Conservation (phyloP, 2,329 filamentous ascomycete species). For the Colletotrichum sansevieriae region DNA sequence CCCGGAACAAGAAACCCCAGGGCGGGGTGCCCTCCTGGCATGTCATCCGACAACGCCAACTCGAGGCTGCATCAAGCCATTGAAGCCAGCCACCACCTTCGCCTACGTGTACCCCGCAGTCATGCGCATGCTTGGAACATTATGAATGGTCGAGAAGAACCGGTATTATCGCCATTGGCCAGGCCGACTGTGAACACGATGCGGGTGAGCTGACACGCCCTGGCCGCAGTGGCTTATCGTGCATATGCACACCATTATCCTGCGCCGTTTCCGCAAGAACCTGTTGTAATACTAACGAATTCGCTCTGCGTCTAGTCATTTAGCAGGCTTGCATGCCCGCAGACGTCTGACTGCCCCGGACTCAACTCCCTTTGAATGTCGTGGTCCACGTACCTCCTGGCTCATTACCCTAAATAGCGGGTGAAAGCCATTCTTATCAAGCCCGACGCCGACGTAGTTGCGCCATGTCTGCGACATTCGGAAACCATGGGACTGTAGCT, state of each 20-base stretch:
- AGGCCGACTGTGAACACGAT: constrained; percentile 7
- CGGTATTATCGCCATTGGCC: background rate
- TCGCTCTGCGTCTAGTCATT: background rate
- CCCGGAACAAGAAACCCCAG: constrained; percentile 3
- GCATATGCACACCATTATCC: constrained; percentile 18
- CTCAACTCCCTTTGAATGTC: background rate
- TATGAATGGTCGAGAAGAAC: constrained; percentile 4
- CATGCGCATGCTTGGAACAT: background rate
- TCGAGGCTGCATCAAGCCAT: constrained; percentile 10
- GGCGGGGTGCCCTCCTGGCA: constrained; percentile 14
- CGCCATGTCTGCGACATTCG: constrained; percentile 3
- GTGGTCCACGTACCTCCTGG: too few relatives aligned
- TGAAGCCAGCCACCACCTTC: constrained; percentile 12
- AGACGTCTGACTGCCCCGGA: background rate
- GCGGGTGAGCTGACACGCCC: constrained; percentile 12
- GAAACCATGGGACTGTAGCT: background rate
- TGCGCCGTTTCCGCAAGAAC: background rate
- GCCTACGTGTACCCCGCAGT: constrained; percentile 10
- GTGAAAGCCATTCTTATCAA: background rate
- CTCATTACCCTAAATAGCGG: too few relatives aligned
- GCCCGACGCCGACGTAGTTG: background rate
- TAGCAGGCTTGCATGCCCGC: background rate
- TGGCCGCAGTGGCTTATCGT: constrained; percentile 7
- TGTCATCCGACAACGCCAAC: constrained; percentile 4
- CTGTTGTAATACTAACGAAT: background rate